Evolutionary conservation across 768 basidiomycete species (phyloP).

Genomic region (Pleurotus pulmonarius): DNA sequence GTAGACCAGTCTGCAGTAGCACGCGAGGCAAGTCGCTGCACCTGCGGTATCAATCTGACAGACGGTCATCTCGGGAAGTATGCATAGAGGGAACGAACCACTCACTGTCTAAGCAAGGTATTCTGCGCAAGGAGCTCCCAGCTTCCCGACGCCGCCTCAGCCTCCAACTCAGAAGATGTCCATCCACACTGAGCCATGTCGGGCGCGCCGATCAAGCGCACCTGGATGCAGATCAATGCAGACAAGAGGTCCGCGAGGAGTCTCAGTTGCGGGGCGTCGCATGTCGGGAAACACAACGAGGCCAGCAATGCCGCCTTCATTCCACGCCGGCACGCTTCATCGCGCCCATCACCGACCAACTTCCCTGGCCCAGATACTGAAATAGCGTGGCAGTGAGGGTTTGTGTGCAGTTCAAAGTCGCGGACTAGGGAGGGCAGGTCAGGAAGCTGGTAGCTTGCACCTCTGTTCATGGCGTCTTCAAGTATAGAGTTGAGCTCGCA

Average conservation of each 20-base stretch:
- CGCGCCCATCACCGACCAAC: constrained; percentile 20
- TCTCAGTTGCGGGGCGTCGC: constrained; percentile 52
- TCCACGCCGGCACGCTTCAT: constrained; percentile 13
- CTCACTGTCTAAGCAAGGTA: constrained; percentile 31
- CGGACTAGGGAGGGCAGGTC: constrained; percentile 13
- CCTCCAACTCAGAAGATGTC: constrained; percentile 11
- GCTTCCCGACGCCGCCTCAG: neutral
- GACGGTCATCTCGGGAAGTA: constrained; percentile 1
- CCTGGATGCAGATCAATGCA: constrained; percentile 33
- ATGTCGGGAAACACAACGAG: constrained; percentile 54
- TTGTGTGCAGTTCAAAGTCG: constrained; percentile 15
- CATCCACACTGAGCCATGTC: constrained; percentile 15
- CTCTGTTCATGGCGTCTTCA: neutral
- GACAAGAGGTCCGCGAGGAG: constrained; percentile 49
- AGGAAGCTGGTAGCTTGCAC: constrained; percentile 17
- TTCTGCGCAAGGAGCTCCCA: constrained; percentile 21
- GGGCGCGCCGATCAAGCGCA: constrained; percentile 18
- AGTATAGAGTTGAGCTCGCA: too few relatives aligned
- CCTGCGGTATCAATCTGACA: constrained; percentile 34
- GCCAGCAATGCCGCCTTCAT: constrained; percentile 50
- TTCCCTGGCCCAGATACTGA: constrained; percentile 13
- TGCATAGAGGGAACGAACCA: constrained; percentile 25
- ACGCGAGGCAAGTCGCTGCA: constrained; percentile 29
- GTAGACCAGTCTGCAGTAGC: constrained; percentile 34
- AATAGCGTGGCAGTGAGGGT: constrained; percentile 12